Evolutionary conservation across 2,329 filamentous ascomycete genomes (phyloP).

Genomic region (Neofusicoccum sp.): DNA sequence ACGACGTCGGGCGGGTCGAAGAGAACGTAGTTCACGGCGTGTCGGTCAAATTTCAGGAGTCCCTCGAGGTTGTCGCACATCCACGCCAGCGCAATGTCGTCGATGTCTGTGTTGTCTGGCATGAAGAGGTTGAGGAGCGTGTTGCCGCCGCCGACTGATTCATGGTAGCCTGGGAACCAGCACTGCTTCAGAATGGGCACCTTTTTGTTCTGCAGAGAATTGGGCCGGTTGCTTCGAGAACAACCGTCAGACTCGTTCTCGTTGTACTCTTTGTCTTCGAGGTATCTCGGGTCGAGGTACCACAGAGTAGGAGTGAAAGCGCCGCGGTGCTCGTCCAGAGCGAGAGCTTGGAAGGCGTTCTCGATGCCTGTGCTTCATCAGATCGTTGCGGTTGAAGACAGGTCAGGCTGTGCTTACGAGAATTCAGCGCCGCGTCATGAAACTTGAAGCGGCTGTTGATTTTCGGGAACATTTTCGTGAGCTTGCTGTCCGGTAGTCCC

Average conservation of each 20-base stretch:
- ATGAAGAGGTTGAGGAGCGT: slow-evolving; percentile 21
- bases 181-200: slow-evolving; percentile 45
- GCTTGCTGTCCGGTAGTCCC: background rate
- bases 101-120: slow-evolving; percentile 23
- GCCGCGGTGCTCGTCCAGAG: slow-evolving; percentile 52
- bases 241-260: background rate
- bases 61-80: slow-evolving; percentile 32
- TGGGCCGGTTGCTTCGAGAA: background rate
- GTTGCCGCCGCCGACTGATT: slow-evolving; percentile 51
- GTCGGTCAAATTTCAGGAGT: background rate
- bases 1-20: background rate
- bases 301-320: slow-evolving; percentile 55
- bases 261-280: background rate
- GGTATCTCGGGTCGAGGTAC: slow-evolving; percentile 39
- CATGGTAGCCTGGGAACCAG: slow-evolving; percentile 57
- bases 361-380: slow-evolving; percentile 36
- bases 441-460: slow-evolving; percentile 16
- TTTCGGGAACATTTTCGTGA: slow-evolving; percentile 5
- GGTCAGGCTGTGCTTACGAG: background rate
- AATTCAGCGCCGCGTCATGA: slow-evolving; percentile 8
- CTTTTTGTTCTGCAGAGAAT: slow-evolving; percentile 18
- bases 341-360: slow-evolving; percentile 57
- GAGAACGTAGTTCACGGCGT: background rate
- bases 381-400: background rate
- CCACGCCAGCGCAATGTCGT: slow-evolving; percentile 42